Evolutionary conservation across 371 early-diverging fungal species (phyloP), one percentile per base, ranked within the genome.

Genomic region (Nosema muscidifuracis): DNA sequence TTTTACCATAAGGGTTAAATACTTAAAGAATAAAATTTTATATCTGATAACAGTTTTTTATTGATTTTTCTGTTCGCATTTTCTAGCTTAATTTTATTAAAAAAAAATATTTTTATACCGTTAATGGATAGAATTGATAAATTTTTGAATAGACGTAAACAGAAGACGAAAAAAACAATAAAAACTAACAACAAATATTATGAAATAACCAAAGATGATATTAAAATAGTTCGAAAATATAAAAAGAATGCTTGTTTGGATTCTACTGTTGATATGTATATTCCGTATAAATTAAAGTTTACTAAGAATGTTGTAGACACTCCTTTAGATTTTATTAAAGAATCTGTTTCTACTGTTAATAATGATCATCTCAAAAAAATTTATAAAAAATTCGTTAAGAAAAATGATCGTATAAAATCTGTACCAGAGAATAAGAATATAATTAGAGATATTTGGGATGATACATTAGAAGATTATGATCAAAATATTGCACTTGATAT

Each of bases 71-170:
- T 12, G 7, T 57, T 31, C 7, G 31, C 13, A 3, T 2, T 30
- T 26, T 53, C 22, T 13, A 12, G 13, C 13, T 0, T 18, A 26
- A 50, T 7, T 50, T 50, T n/a, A 50, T 20, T 50, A 20, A 50
- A n/a, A 24, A 20, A 24, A 50, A 7, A 50, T 7, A 9, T 50
- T 57, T 33, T 28, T 57, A 4, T 13, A 61, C 16, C 50, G 16
- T 7, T 12, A 47, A 77, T 77, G 78, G 78, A 77, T 26, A 47
- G 71, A 61, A 77, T 77, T n/a, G 74, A 77, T 36, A 77, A 64
- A 60, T 77, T 77, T 67, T 50, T 77, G 13, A 40, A 47, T 1
- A 64, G 40, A 33, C 12, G 78, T 36, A 74, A 40, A 28, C 16
- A 55, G 43, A 77, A 74, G 40, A 58, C 64, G 31, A 42, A 51